phyloP scores from a whole-genome alignment of 129 eudicot species.

The Sambucus nigra region DNA sequence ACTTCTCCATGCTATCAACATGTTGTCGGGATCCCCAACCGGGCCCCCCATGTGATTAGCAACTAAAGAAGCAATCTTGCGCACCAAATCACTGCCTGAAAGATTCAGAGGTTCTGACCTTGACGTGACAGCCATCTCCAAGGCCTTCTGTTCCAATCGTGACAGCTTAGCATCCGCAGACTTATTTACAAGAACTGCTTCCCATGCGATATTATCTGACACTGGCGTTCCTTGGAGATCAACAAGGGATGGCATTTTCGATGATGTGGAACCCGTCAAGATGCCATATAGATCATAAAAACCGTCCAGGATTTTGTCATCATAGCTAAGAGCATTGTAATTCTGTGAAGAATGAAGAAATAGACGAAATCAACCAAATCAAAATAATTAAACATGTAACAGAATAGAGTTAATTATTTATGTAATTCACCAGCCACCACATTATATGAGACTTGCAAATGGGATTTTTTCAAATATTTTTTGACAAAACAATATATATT shows the following conservation, averaged over 20 bases:
- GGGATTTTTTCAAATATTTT: too few species aligned
- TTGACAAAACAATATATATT: too few species aligned
- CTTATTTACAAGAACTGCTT: slow-evolving; percentile 71
- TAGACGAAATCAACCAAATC: slow-evolving; percentile 59
- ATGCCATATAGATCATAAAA: slow-evolving; percentile 83
- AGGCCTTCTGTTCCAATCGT: slow-evolving; percentile 51
- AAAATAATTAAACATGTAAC: slow-evolving; percentile 24
- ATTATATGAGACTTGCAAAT: too few species aligned
- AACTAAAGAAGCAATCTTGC: slow-evolving; percentile 65
- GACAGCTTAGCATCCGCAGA: slow-evolving; percentile 55
- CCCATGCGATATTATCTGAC: slow-evolving; percentile 63
- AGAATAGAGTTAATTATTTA: background rate
- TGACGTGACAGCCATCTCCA: slow-evolving; percentile 37
- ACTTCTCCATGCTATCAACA: slow-evolving; percentile 65
- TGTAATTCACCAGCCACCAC: too few species aligned
- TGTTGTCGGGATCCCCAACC: slow-evolving; percentile 66
- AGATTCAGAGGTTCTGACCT: slow-evolving; percentile 32
- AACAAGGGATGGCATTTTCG: slow-evolving; percentile 80
- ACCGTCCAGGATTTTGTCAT: slow-evolving; percentile 85
- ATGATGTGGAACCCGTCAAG: slow-evolving; percentile 31
- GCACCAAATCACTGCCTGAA: slow-evolving; percentile 30
- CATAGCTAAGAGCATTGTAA: slow-evolving; percentile 86
- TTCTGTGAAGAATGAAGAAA: slow-evolving; percentile 46
- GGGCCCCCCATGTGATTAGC: slow-evolving; percentile 94
- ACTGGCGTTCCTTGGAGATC: slow-evolving; percentile 63